Evolutionary conservation across 192 early-diverging fungal genomes (phyloP).

Genomic region (Entomortierella chlamydospora): DNA sequence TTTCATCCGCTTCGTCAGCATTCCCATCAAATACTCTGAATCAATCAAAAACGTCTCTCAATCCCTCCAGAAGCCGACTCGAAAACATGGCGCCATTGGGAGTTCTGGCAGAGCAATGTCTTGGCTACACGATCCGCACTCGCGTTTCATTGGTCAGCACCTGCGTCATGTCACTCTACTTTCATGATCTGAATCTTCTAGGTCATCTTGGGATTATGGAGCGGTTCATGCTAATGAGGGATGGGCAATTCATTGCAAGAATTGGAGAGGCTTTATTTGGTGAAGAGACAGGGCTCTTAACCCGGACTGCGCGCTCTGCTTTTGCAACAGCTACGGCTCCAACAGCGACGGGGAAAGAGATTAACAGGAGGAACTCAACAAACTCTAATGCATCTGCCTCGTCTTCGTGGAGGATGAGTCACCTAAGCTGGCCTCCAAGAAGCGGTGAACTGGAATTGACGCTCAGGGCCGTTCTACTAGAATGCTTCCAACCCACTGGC

Average conservation of each 20-base stretch:
- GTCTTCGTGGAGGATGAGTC: slow-evolving; percentile 10
- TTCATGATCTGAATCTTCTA: slow-evolving; percentile 57
- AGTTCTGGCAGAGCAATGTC: slow-evolving; percentile 29
- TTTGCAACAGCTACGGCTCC: slow-evolving; percentile 14
- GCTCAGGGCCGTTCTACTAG: slow-evolving; percentile 52
- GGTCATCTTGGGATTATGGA: slow-evolving; percentile 55
- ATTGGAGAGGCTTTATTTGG: slow-evolving; percentile 53
- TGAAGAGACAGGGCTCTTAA: slow-evolving; percentile 46
- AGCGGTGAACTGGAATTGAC: slow-evolving; percentile 50
- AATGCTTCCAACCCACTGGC: slow-evolving; percentile 24
- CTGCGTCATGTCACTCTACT: slow-evolving; percentile 60
- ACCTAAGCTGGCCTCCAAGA: slow-evolving; percentile 51
- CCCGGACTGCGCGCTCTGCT: slow-evolving; percentile 26
- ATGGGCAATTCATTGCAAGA: slow-evolving; percentile 56
- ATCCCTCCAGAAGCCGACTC: neutral
- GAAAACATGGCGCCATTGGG: slow-evolving; percentile 46
- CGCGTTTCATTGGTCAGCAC: slow-evolving; percentile 53
- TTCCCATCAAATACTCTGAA: neutral
- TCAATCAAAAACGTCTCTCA: neutral
- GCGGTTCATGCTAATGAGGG: slow-evolving; percentile 56
- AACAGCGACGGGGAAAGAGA: neutral
- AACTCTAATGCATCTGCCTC: slow-evolving; percentile 35
- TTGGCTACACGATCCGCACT: slow-evolving; percentile 37
- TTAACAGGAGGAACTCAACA: slow-evolving; percentile 17
- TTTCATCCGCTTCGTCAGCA: neutral